Base-by-base conservation (phyloP, 1,139 yeast genomes). In the Blastobotrys proliferans region DNA sequence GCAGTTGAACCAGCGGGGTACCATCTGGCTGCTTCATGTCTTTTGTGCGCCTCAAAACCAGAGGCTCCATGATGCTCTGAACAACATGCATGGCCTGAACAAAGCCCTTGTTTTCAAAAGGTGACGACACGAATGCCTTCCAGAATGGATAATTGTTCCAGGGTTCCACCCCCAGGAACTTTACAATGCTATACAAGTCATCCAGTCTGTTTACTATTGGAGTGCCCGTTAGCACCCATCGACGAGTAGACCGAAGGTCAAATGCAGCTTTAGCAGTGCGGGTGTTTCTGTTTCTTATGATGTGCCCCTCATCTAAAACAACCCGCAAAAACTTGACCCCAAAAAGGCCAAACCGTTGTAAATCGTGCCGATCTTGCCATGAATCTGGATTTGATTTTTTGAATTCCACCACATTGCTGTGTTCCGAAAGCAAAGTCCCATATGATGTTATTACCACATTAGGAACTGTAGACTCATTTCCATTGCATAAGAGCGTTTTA, bases 211-310 rank as follows among this genome's bases (percentile, higher is more conserved):
- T 92, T 39, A 90, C 84, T 38, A 92, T 86, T 0, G 98, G 97
- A 0, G 98, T 92, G 11, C 98, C 98, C 0, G 97, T 88, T 35
- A 92, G 67, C 2, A 83, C 74, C 98, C 98, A 92, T 51, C 78
- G 79, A 40, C 94, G 70, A 33, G 72, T 71, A 56, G 86, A 79
- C 11, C 67, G 59, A 18, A 92, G 60, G 30, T 77, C 83, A 61
- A 77, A 79, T 9, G 90, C 74, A 0, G 97, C 85, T 54, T 81
- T 82, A 0, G 97, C 81, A 0, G 95, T 83, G 49, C 82, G 82
- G 1, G 95, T 83, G 38, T 74, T 69, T 54, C 94, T 71, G 60
- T 90, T 90, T 56, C 95, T 73, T 47, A 92, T 92, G 27, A 77
- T 83, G 58, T 92, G 98, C 4, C 94, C 97, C 62, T 92, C 98